Conservation (phyloP, 805 yeast genomes). For the Candida tibetensis region DNA sequence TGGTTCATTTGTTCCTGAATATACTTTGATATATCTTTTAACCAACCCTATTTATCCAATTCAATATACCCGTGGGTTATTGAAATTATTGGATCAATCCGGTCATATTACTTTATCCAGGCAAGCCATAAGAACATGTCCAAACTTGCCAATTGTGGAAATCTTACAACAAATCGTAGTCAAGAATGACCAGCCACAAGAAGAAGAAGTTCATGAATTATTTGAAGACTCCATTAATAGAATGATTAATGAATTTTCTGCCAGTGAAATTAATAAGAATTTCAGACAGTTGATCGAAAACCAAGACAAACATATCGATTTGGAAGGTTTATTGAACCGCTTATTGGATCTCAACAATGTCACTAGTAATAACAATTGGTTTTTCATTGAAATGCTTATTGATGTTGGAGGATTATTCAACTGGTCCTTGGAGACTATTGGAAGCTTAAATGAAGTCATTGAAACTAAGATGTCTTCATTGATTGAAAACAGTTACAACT, state of each 20-base stretch:
- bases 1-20: conserved; percentile 48
- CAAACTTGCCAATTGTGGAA: conserved; percentile 62
- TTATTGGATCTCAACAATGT: conserved; percentile 36
- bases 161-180: conserved; percentile 57
- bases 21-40: conserved; percentile 65
- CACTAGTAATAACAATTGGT: conserved; percentile 55
- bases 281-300: conserved; percentile 34
- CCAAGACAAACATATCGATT: conserved; percentile 27
- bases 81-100: conserved; percentile 42
- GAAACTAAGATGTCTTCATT: conserved; percentile 45
- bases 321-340: conserved; percentile 37
- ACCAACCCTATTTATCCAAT: conserved; percentile 87
- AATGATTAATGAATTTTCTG: conserved; percentile 61
- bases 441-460: conserved; percentile 44
- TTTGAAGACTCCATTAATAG: conserved; percentile 68
- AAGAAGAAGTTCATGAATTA: conserved; percentile 44
- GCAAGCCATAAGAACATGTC: conserved; percentile 80
- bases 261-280: conserved; percentile 53
- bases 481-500: conserved; percentile 40
- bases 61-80: conserved; percentile 51
- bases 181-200: conserved; percentile 38
- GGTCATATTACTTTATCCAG: conserved; percentile 64
- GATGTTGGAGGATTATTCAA: conserved; percentile 74
- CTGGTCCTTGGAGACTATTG: conserved; percentile 53
- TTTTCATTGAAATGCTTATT: conserved; percentile 59